Percentiles rank a stretch among this genome's conserved stretches.
These are phyloP conservation scores for Rhizopus delemar DNA, from an alignment of 371 early-diverging fungal genomes.

Conservation along the genomic window DNA sequence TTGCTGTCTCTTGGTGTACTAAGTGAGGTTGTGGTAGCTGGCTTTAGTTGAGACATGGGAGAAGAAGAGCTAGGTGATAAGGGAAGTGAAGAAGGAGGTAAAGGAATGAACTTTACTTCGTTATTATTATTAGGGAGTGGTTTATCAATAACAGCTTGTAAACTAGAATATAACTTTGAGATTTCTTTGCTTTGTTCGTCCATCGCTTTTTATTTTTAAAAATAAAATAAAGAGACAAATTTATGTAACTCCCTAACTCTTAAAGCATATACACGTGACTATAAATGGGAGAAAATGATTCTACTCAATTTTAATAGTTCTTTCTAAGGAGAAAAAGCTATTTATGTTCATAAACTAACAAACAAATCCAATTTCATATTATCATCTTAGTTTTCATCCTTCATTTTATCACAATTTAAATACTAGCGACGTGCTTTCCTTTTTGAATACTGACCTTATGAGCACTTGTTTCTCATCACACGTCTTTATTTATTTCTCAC, in stretches of 20 bases:
- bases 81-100: constrained; percentile 42
- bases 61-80: constrained; percentile 45
- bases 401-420: too few relatives aligned
- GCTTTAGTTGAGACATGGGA: constrained; percentile 22
- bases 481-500: too few relatives aligned
- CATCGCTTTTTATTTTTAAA: background rate
- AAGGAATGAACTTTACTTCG: constrained; percentile 48
- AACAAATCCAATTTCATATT: too few relatives aligned
- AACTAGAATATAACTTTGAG: constrained; percentile 56
- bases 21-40: constrained; percentile 5
- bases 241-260: constrained; percentile 1
- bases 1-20: constrained; percentile 11
- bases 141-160: constrained; percentile 58
- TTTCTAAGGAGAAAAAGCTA: too few relatives aligned
- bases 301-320: too few relatives aligned
- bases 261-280: constrained; percentile 4
- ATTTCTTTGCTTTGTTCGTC: constrained; percentile 44
- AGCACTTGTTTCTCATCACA: too few relatives aligned
- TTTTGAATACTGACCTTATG: too few relatives aligned
- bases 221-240: background rate
- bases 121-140: constrained; percentile 27
- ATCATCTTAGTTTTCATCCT: too few relatives aligned
- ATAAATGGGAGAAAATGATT: background rate
- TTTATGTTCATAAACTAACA: too few relatives aligned
- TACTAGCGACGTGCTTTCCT: too few relatives aligned